Evolutionary conservation across 2,329 filamentous ascomycete species (phyloP), one percentile per base, ranked within the genome.

Genomic region (Aureobasidium leucospermi): DNA sequence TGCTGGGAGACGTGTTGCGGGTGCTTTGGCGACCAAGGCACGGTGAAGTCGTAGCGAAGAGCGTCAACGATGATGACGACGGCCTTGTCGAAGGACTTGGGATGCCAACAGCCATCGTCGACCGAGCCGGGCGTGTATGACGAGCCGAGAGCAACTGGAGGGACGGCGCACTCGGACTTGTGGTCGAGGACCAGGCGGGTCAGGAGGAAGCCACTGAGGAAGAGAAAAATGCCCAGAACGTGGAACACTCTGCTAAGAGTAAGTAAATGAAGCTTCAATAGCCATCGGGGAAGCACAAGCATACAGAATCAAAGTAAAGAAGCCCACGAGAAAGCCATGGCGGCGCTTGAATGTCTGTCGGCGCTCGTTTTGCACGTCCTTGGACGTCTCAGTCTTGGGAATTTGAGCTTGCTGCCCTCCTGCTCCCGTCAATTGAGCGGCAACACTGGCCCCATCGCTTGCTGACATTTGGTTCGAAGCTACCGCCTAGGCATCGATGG

Each of bases 11-110:
- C 75, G 52, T 74, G 68, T 36, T 76, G 77, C 49, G 76, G 69
- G 65, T 79, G 73, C 8, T 52, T 45, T 11, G 58, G 52, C 46
- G 79, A 75, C 62, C 88, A 86, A 0, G 94, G 94, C 10, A 97
- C 84, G 0, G 93, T 95, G 67, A 99, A 99, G 73, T 99, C 94
- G 75, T 99, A 99, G 62, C 94, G 87, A 61, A 99, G 80, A 57
- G 94, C 94, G 73, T 99, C 94, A 60, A 99, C 88, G 53, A 99
- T 78, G 59, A 99, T 83, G 28, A 99, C 82, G 48, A 99, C 86
- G 10, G 93, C 92, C 71, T 92, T 94, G 63, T 96, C 84, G 70
- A 97, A 99, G 1, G 85, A 89, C 76, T 90, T 96, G 36, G 91
- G 90, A 71, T 97, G 91, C 94, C 94, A 99, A 80, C 94, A 99